A percentile compares a stretch with the other conserved stretches of the same genome.
These are phyloP conservation scores for Tubosaeta sp. DNA, from an alignment of 768 basidiomycete genomes.

Conservation along the genomic window DNA sequence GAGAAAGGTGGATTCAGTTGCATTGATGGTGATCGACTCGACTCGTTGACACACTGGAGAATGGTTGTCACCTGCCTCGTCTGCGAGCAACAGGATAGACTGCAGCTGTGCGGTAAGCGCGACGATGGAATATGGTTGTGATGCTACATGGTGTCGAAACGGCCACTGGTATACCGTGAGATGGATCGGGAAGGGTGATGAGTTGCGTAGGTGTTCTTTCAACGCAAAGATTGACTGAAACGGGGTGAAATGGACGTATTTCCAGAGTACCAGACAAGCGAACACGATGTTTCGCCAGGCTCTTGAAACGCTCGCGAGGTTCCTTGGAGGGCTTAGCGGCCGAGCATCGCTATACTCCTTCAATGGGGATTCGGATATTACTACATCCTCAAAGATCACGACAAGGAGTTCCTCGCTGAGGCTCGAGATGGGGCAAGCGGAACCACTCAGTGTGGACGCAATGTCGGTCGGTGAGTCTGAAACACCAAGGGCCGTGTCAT, in stretches of 20 bases:
- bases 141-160: conserved; percentile 6
- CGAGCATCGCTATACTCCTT: neutral
- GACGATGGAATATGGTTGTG: conserved; percentile 10
- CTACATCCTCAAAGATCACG: conserved; percentile 17
- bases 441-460: neutral
- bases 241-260: conserved; percentile 14
- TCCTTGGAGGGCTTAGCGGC: conserved; percentile 9
- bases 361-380: conserved; percentile 8
- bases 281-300: conserved; percentile 14
- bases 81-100: conserved; percentile 6
- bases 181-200: conserved; percentile 10
- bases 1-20: conserved; percentile 12
- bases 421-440: conserved; percentile 3
- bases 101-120: conserved; percentile 15
- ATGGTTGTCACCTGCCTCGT: neutral
- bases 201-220: conserved; percentile 15
- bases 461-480: neutral
- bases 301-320: conserved; percentile 14
- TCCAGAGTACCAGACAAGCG: conserved; percentile 19
- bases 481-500: neutral
- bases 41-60: conserved; percentile 9
- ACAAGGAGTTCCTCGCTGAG: conserved; percentile 20
- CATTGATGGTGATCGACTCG: conserved; percentile 14
- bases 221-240: conserved; percentile 4
- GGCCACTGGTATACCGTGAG: conserved; percentile 19